These are phyloP conservation scores for Dianthus caryophyllus DNA, from an alignment of 148 eudicot genomes.

Conservation along the genomic window DNA sequence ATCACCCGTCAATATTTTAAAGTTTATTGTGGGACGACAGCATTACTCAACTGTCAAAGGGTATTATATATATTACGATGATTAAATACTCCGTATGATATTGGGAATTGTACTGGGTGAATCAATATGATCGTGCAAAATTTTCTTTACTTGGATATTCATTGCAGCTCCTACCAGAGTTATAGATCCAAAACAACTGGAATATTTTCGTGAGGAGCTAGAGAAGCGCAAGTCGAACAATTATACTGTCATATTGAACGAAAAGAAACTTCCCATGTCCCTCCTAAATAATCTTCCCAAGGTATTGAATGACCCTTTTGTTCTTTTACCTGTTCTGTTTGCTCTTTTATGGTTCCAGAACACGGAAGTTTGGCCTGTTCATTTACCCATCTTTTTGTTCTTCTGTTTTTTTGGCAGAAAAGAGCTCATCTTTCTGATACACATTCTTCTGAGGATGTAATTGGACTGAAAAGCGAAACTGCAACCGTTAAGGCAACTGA, in stretches of 20 bases:
- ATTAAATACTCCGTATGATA: no score
- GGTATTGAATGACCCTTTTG: slow-evolving; percentile 33
- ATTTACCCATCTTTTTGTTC: slow-evolving; percentile 6
- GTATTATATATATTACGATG: no score
- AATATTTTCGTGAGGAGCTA: slow-evolving; percentile 76
- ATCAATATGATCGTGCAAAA: neutral
- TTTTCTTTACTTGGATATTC: neutral
- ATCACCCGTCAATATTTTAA: neutral
- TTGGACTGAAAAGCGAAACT: slow-evolving; percentile 74
- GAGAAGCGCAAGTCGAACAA: slow-evolving; percentile 53
- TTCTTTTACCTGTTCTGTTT: neutral
- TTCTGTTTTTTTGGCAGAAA: slow-evolving; percentile 48
- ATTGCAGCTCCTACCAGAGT: slow-evolving; percentile 67
- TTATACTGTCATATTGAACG: slow-evolving; percentile 69
- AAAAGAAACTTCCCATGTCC: slow-evolving; percentile 82
- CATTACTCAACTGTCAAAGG: no score
- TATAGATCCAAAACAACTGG: slow-evolving; percentile 71
- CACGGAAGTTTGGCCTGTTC: neutral
- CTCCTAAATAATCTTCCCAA: slow-evolving; percentile 77
- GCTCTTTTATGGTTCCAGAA: neutral
- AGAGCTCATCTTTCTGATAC: slow-evolving; percentile 86
- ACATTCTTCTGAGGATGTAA: slow-evolving; percentile 66
- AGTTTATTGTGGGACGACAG: neutral
- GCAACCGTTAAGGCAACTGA: slow-evolving; percentile 62
- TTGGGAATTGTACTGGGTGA: neutral